A percentile compares a stretch with the other conserved stretches of the same genome.
Conservation (phyloP, 441 rosid species). For the Jatropha podagrica region DNA sequence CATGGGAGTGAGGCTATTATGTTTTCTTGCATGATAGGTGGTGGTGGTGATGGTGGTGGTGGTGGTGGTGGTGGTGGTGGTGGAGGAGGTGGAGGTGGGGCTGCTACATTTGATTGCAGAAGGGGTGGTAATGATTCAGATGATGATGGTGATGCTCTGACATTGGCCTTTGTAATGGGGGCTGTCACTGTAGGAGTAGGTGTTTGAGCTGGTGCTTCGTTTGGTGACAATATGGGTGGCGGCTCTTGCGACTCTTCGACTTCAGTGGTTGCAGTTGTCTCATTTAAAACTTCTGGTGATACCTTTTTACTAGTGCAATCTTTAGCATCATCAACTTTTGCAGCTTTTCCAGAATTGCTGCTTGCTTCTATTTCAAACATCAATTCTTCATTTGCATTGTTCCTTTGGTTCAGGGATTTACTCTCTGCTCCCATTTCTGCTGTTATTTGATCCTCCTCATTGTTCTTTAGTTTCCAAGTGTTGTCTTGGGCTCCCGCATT, state of each 20-base stretch:
- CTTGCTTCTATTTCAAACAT: constrained; percentile 21
- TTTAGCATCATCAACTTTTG: constrained; percentile 25
- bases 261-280: constrained; percentile 11
- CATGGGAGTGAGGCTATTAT: too few relatives aligned
- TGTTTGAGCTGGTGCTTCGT: not conserved
- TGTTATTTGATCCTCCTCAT: constrained; percentile 17
- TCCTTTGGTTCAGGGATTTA: constrained; percentile 10
- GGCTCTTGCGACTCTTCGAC: constrained; percentile 3
- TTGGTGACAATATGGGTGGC: constrained; percentile 1
- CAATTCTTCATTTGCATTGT: constrained; percentile 19
- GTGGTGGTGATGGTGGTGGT: not conserved
- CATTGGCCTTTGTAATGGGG: not conserved
- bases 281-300: not conserved
- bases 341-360: constrained; percentile 23
- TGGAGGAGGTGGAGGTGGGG: constrained; percentile 6
- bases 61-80: constrained; percentile 23
- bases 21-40: too few relatives aligned
- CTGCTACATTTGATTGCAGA: not conserved
- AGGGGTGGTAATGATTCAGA: constrained; percentile 4
- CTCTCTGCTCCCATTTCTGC: constrained; percentile 20
- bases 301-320: not conserved
- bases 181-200: not conserved
- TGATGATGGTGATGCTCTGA: not conserved
- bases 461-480: constrained; percentile 13
- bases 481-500: constrained; percentile 35